Evolutionary conservation across 2,329 filamentous ascomycete genomes (phyloP), one percentile per base, ranked within the genome.

Genomic region (Cercospora berteroae): DNA sequence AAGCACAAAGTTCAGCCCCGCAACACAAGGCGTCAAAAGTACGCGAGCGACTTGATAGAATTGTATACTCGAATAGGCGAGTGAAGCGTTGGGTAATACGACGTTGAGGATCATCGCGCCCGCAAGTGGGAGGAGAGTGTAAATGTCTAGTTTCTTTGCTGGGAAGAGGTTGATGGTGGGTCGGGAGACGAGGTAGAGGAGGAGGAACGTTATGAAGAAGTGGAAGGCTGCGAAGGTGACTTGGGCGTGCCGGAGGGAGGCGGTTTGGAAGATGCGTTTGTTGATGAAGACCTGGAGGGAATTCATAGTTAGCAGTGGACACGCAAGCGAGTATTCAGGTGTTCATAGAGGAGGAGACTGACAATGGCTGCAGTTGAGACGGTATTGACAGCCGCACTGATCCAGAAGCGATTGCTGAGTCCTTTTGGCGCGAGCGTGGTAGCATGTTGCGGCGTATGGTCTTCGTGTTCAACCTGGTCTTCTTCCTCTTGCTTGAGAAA

Each of bases 11-110:
- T 90, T 90, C 82, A 91, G 86, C 16, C 86, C 76, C 4, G 88
- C 88, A 20, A 90, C 88, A 52, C 83, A 84, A 3, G 89, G 89
- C 0, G 89, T 90, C 29, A 90, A 83, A 12, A 90, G 81, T 67
- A 90, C 89, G 25, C 88, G 85, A 4, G 87, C 88, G 59, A 90
- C 85, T 77, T 91, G 89, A 77, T 90, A 91, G 76, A 91, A 90
- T 50, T 88, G 88, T 50, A 91, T 86, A 60, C 85, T 86, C 23
- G 88, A 90, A 76, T 87, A 89, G 31, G 88, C 88, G 52, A 91
- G 81, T 1, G 87, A 90, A 6, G 90, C 79, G 74, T 91, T 91
- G 9, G 88, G 88, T 9, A 91, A 81, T 69, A 91, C 87, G 75
- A 91, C 88, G 77, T 90, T 90, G 67, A 89, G 81, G 61, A 86